A percentile compares a stretch with the other conserved stretches of the same genome.
phyloP scores from a whole-genome alignment of 495 filamentous ascomycete species.

The Penicillium daleae region DNA sequence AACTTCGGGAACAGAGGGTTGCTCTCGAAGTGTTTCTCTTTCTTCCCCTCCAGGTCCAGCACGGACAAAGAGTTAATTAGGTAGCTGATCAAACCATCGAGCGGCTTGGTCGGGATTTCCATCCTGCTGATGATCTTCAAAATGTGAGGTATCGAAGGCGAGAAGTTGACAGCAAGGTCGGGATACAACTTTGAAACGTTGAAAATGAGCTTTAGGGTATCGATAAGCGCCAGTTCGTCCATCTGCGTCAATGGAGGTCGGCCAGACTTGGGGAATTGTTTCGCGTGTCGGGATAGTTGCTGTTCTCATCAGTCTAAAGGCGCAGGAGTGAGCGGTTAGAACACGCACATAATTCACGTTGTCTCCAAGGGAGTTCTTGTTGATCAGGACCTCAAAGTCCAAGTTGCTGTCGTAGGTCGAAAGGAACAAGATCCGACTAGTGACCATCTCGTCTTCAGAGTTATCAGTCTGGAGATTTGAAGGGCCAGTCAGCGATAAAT shows the following conservation, averaged over 20 bases:
- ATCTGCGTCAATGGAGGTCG: constrained; percentile 57
- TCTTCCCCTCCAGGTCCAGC: constrained; percentile 64
- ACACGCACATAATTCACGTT: constrained; percentile 61
- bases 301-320: constrained; percentile 24
- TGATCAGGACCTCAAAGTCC: constrained; percentile 69
- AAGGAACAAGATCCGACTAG: constrained; percentile 81
- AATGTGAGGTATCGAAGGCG: constrained; percentile 68
- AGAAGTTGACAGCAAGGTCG: constrained; percentile 61
- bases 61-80: constrained; percentile 83
- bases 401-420: constrained; percentile 80
- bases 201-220: constrained; percentile 87
- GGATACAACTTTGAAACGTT: constrained; percentile 79
- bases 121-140: constrained; percentile 69
- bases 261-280: constrained; percentile 55
- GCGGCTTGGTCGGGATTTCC: constrained; percentile 57
- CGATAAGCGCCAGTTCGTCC: constrained; percentile 77
- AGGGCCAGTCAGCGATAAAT: neutral
- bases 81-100: constrained; percentile 62
- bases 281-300: constrained; percentile 72
- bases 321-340: neutral
- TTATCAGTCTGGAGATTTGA: constrained; percentile 58
- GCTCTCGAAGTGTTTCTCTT: constrained; percentile 43
- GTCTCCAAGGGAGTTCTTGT: constrained; percentile 69
- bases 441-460: constrained; percentile 86
- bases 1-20: constrained; percentile 67